These are phyloP conservation scores for Phialocephala subalpina DNA, from an alignment of 2,329 filamentous ascomycete species.

Conservation along the genomic window DNA sequence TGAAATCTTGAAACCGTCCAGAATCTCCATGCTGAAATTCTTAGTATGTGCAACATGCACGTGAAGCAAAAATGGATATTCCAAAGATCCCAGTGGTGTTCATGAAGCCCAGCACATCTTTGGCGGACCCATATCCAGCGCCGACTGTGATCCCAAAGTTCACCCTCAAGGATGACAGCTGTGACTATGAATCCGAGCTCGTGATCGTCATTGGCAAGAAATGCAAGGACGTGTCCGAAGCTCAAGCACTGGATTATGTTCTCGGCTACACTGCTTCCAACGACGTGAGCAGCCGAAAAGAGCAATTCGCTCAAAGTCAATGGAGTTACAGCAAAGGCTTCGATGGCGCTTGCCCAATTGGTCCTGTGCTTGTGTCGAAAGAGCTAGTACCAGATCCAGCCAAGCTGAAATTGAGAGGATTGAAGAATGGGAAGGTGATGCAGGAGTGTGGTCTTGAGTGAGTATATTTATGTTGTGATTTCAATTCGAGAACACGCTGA, in stretches of 20 bases:
- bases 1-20: background rate
- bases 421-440: slow-evolving; percentile 59
- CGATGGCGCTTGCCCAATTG: slow-evolving; percentile 57
- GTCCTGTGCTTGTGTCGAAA: slow-evolving; percentile 58
- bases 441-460: slow-evolving; percentile 55
- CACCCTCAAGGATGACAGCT: slow-evolving; percentile 51
- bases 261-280: slow-evolving; percentile 65
- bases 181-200: slow-evolving; percentile 60
- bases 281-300: slow-evolving; percentile 60
- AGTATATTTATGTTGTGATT: slow-evolving; percentile 17
- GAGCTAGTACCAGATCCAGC: slow-evolving; percentile 51
- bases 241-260: slow-evolving; percentile 57
- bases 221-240: slow-evolving; percentile 55
- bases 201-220: slow-evolving; percentile 56
- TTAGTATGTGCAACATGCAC: slow-evolving; percentile 55
- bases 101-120: slow-evolving; percentile 39
- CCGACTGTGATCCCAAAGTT: slow-evolving; percentile 55
- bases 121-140: slow-evolving; percentile 42
- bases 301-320: slow-evolving; percentile 56
- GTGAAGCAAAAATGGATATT: slow-evolving; percentile 52
- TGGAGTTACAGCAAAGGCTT: slow-evolving; percentile 61
- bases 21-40: background rate
- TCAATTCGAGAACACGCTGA: slow-evolving; percentile 20
- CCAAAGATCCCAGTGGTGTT: slow-evolving; percentile 51
- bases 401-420: slow-evolving; percentile 50